phyloP scores from a whole-genome alignment of 2,329 filamentous ascomycete species.

The Dactylellina sp. region DNA sequence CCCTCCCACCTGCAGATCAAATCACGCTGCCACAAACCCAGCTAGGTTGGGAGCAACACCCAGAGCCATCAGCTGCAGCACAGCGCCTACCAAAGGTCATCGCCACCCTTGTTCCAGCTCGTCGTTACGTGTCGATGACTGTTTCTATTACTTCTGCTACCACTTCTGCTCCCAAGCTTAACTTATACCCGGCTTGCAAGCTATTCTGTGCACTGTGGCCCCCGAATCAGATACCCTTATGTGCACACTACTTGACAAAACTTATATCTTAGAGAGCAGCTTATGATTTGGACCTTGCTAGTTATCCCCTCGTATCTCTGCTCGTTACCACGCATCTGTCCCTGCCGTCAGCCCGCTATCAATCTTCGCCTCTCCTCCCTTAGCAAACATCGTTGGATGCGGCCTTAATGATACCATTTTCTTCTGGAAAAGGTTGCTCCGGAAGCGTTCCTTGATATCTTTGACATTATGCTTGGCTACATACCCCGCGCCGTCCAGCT shows the following conservation, averaged over 20 bases:
- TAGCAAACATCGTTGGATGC: neutral
- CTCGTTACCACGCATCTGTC: no score
- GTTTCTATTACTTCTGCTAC: neutral
- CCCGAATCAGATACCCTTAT: no score
- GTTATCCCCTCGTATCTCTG: no score
- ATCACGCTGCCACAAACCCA: neutral
- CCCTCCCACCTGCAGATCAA: neutral
- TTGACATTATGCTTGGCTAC: constrained; percentile 38
- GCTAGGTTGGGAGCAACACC: no score
- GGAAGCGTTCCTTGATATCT: constrained; percentile 16
- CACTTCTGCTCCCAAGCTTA: neutral
- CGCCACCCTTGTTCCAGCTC: no score
- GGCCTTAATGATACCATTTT: constrained; percentile 14
- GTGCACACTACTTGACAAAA: no score
- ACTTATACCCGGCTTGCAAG: no score
- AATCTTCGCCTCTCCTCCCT: neutral
- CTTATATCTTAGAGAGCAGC: no score
- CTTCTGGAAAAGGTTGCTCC: constrained; percentile 4
- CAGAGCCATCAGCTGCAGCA: neutral
- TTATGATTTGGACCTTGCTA: no score
- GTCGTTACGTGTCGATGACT: no score
- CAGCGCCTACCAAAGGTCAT: neutral
- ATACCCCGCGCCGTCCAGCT: constrained; percentile 50
- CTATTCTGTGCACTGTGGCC: no score
- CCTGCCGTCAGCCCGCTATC: neutral